Percentiles rank a stretch among this genome's conserved stretches.
These are phyloP conservation scores for Phaseolus lunatus DNA, from an alignment of 306 rosid genomes.

Conservation along the genomic window DNA sequence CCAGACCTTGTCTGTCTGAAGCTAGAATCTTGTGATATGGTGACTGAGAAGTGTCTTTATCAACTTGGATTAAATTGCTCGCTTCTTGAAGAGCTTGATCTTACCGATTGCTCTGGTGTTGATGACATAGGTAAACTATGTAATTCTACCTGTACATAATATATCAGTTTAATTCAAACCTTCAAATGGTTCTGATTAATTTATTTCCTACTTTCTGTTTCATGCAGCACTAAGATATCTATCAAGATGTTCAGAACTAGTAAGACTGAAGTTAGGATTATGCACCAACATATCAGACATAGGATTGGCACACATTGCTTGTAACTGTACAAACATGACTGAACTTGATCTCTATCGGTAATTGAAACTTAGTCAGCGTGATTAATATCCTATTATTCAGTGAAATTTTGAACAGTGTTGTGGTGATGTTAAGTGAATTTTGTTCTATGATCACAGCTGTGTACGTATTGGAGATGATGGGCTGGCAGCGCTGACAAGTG, in stretches of 20 bases:
- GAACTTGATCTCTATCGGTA: constrained; percentile 84
- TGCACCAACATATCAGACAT: constrained; percentile 72
- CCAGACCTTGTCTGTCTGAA: constrained; percentile 61
- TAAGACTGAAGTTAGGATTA: constrained; percentile 67
- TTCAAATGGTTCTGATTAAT: constrained; percentile 17
- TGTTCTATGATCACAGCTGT: constrained; percentile 60
- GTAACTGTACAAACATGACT: constrained; percentile 56
- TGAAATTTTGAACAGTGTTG: constrained; percentile 13
- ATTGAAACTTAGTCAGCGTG: constrained; percentile 25
- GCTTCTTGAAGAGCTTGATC: constrained; percentile 68
- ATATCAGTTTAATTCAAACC: constrained; percentile 7
- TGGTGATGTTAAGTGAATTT: constrained; percentile 25
- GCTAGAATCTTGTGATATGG: constrained; percentile 72
- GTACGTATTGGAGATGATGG: constrained; percentile 67
- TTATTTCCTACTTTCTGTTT: constrained; percentile 11
- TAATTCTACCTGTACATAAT: not conserved
- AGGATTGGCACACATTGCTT: constrained; percentile 66
- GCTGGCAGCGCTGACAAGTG: constrained; percentile 57
- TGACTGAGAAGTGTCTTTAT: constrained; percentile 58
- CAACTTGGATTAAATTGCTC: constrained; percentile 60
- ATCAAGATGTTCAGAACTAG: constrained; percentile 60
- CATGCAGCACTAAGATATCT: constrained; percentile 64
- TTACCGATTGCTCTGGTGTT: constrained; percentile 71
- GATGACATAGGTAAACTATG: constrained; percentile 57
- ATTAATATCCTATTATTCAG: constrained; percentile 5